These are phyloP conservation scores for Globisporangium nodosum DNA, from an alignment of 352 stramenopile genomes.

Conservation along the genomic window DNA sequence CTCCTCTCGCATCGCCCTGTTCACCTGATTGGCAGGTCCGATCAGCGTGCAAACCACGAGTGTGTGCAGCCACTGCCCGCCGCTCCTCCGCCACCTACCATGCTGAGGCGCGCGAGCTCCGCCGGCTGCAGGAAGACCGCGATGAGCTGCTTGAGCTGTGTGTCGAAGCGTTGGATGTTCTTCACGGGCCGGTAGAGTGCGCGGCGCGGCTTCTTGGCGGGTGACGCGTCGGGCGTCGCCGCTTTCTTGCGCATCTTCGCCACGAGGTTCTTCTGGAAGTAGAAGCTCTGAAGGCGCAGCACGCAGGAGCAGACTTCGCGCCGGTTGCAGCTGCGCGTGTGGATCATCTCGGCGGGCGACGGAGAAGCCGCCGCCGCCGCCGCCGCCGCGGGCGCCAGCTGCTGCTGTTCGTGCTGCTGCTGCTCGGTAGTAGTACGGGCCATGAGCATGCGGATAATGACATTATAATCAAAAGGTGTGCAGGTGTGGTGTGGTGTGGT, in stretches of 20 bases:
- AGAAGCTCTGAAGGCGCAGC: constrained; percentile 55
- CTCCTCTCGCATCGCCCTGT: constrained; percentile 28
- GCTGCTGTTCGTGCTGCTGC: not conserved
- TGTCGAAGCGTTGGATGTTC: constrained; percentile 46
- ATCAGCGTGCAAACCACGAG: constrained; percentile 2
- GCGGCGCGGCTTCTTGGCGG: constrained; percentile 1
- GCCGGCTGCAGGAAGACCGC: constrained; percentile 32
- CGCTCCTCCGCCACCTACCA: constrained; percentile 23
- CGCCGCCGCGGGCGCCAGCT: not conserved
- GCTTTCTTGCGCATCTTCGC: constrained; percentile 22
- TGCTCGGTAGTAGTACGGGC: no score
- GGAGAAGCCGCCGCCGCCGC: not conserved
- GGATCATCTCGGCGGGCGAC: constrained; percentile 11
- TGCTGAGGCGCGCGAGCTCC: constrained; percentile 43
- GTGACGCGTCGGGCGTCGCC: constrained; percentile 1
- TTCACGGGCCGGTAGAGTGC: constrained; percentile 20
- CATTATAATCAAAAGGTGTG: no score
- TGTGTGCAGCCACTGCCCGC: not conserved
- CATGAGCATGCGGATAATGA: no score
- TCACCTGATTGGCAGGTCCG: constrained; percentile 29
- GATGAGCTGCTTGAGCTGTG: constrained; percentile 44
- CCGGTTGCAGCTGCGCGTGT: constrained; percentile 63
- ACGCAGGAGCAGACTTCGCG: constrained; percentile 64
- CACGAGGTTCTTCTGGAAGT: constrained; percentile 60
- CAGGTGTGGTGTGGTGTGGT: no score